Conservation (phyloP, 352 stramenopile genomes). For the Phytophthora pisi region DNA sequence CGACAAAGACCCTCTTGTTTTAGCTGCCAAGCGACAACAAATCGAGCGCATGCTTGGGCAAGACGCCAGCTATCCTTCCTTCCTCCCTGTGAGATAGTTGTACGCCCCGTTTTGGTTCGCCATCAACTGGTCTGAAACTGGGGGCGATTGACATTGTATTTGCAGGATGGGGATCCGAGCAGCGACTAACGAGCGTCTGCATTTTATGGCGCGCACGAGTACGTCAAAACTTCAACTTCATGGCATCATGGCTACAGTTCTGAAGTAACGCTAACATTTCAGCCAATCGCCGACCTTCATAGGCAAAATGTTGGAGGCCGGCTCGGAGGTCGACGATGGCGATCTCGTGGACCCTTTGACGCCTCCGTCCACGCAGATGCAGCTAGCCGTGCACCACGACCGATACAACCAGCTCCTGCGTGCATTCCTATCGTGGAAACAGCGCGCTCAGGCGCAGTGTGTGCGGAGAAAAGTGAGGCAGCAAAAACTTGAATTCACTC, state of each 20-base stretch:
- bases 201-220: neutral
- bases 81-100: conserved; percentile 1
- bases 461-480: conserved; percentile 38
- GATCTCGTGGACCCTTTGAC: neutral
- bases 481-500: neutral
- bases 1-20: neutral
- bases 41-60: neutral
- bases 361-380: conserved; percentile 12
- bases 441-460: conserved; percentile 16
- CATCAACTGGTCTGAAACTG: neutral
- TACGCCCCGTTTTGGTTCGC: neutral
- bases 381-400: conserved; percentile 33
- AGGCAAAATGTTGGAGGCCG: neutral
- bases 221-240: conserved; percentile 5
- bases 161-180: neutral
- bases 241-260: conserved; percentile 9
- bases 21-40: neutral
- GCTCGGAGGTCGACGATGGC: neutral
- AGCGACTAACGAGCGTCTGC: neutral
- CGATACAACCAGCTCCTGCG: conserved; percentile 34
- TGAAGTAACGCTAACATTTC: conserved; percentile 17
- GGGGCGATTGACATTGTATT: neutral
- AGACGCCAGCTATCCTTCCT: too few species aligned
- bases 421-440: conserved; percentile 40
- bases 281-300: conserved; percentile 12